These are phyloP conservation scores for Lactarius indigo DNA, from an alignment of 768 basidiomycete genomes.

Conservation along the genomic window DNA sequence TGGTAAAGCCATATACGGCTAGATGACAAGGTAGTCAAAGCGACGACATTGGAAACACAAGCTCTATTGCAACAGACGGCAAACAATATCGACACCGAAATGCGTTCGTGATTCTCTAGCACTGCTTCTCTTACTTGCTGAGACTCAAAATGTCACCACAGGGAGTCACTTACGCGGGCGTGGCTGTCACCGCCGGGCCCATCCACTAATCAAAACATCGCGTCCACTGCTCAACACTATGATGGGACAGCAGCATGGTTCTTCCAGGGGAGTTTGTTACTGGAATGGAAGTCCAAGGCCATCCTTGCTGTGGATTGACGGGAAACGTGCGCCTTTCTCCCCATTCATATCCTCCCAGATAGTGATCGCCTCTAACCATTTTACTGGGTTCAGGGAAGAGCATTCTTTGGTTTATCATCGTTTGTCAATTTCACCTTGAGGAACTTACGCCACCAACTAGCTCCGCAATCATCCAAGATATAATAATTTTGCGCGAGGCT, in stretches of 20 bases:
- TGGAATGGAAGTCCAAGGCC: background rate
- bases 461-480: background rate
- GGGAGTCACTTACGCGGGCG: background rate
- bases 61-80: no score
- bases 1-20: no score
- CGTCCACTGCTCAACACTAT: background rate
- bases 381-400: background rate
- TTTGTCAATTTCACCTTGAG: background rate
- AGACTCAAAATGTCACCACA: background rate
- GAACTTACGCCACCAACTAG: background rate
- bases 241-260: background rate
- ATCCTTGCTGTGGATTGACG: conserved; percentile 3
- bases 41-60: no score
- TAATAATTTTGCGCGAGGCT: background rate
- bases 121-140: no score
- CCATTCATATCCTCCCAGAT: background rate
- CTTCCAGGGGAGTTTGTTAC: background rate
- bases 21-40: no score
- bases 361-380: background rate
- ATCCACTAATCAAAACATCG: background rate
- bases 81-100: no score
- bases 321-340: background rate
- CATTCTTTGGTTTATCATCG: background rate
- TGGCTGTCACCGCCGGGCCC: background rate
- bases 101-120: no score